Conservation (phyloP, 148 eudicot genomes). For the Selenicereus undatus region DNA sequence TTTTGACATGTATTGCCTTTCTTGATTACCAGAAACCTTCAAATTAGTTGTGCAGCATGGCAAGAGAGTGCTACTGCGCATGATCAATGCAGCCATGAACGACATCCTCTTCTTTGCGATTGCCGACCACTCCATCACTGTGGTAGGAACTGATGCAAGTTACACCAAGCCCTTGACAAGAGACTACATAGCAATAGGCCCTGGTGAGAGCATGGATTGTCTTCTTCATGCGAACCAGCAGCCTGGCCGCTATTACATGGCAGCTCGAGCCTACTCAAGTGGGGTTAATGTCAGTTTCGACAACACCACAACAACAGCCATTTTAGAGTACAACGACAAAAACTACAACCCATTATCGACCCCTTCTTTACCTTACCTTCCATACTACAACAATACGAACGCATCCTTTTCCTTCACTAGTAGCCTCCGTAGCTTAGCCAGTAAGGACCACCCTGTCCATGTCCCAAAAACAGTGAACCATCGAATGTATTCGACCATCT, state of each 20-base stretch:
- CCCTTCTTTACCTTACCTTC: conserved; percentile 25
- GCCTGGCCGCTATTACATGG: conserved; percentile 32
- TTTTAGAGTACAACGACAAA: conserved; percentile 13
- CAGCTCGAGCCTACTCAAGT: conserved; percentile 31
- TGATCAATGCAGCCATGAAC: conserved; percentile 34
- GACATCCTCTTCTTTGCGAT: conserved; percentile 23
- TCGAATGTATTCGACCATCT: conserved; percentile 22
- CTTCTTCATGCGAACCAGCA: conserved; percentile 25
- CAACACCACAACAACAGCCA: conserved; percentile 36
- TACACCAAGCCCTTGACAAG: conserved; percentile 31
- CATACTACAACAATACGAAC: conserved; percentile 31
- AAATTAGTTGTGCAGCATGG: conserved; percentile 23
- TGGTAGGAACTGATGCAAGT: conserved; percentile 31
- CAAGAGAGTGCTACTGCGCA: conserved; percentile 29
- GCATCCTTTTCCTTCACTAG: conserved; percentile 28
- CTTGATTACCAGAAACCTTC: conserved; percentile 29
- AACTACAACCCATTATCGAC: not conserved
- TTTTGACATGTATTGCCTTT: not conserved
- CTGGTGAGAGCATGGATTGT: conserved; percentile 37
- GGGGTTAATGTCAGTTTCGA: conserved; percentile 10
- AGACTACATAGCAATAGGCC: conserved; percentile 21
- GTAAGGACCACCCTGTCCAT: conserved; percentile 16
- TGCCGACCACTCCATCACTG: conserved; percentile 26
- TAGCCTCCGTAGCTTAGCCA: conserved; percentile 31
- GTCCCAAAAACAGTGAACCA: conserved; percentile 21